These are phyloP conservation scores for Chaetomiaceae sp. DNA, from an alignment of 2,329 filamentous ascomycete species.

Conservation along the genomic window DNA sequence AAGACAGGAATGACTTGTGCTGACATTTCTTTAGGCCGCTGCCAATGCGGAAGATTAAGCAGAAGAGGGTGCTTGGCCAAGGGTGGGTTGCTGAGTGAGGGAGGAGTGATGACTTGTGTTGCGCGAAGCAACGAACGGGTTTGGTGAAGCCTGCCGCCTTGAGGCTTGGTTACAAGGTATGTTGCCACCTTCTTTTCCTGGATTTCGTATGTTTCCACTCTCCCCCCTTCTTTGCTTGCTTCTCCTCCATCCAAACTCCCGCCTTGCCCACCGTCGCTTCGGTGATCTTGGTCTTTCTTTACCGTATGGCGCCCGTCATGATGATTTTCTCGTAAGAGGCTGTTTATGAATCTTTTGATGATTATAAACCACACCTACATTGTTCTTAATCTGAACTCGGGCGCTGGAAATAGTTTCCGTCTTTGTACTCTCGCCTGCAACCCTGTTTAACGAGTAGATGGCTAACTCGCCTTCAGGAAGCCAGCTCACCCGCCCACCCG, in stretches of 20 bases:
- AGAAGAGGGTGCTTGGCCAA: conserved; percentile 65
- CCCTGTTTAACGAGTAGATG: not conserved
- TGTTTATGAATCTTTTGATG: conserved; percentile 21
- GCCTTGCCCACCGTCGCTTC: no score
- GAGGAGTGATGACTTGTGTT: no score
- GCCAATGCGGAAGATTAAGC: conserved; percentile 76
- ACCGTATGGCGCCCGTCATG: not conserved
- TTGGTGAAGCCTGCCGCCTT: no score
- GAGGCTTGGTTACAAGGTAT: no score
- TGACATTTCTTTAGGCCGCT: conserved; percentile 51
- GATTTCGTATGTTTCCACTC: no score
- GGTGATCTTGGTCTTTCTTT: not conserved
- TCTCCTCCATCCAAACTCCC: no score
- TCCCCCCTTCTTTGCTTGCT: not conserved
- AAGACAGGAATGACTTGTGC: not conserved
- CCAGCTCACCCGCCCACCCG: no score
- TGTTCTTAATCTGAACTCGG: conserved; percentile 18
- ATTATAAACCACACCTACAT: conserved; percentile 24
- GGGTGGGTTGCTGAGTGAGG: conserved; percentile 66
- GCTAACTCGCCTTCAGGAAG: not conserved
- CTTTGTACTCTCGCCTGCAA: not conserved
- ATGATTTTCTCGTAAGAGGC: conserved; percentile 24
- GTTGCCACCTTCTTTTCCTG: not conserved
- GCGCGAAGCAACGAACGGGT: no score
- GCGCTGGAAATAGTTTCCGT: not conserved